Conservation (phyloP, 352 stramenopile species). For the Blastocystis hominis region DNA sequence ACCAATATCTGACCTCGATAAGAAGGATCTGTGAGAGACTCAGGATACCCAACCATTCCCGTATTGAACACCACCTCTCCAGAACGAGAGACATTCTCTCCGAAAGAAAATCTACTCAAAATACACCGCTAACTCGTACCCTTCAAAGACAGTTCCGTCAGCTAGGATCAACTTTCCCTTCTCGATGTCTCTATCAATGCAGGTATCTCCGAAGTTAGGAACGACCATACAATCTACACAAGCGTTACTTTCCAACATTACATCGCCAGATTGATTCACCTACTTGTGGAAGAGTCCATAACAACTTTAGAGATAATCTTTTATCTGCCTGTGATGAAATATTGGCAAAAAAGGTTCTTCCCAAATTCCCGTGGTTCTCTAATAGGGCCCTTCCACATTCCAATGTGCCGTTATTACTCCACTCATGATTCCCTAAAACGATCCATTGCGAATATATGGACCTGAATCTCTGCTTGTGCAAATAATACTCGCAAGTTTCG, state of each 20-base stretch:
- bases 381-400: neutral
- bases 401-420: neutral
- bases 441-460: neutral
- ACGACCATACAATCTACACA: conserved; percentile 9
- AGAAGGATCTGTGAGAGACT: conserved; percentile 91
- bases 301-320: conserved; percentile 53
- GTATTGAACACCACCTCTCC: conserved; percentile 96
- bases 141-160: conserved; percentile 37
- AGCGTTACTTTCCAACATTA: neutral
- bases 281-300: conserved; percentile 3
- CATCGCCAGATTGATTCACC: neutral
- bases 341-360: neutral
- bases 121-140: neutral
- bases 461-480: neutral
- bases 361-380: neutral
- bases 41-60: conserved; percentile 95
- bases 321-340: too few relatives aligned
- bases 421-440: neutral
- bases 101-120: conserved; percentile 60
- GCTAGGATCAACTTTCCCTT: conserved; percentile 40
- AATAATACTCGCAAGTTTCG: neutral
- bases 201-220: conserved; percentile 30
- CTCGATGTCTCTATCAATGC: conserved; percentile 16
- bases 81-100: conserved; percentile 72
- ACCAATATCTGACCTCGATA: conserved; percentile 91